Conservation (phyloP, 306 rosid genomes). For the Luffa acutangula region DNA sequence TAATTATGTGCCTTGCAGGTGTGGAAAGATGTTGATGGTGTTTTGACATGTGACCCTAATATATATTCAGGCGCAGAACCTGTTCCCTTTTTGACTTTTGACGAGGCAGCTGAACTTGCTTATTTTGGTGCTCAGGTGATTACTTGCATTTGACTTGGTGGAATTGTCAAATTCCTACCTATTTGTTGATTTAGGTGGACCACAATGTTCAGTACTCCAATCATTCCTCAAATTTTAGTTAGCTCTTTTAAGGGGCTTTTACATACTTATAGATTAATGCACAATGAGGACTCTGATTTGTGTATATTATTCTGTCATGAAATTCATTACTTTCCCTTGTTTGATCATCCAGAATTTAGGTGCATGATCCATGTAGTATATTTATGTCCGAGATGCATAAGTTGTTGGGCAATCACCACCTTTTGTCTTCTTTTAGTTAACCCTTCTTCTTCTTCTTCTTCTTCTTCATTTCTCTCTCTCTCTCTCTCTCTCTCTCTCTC, state of each 20-base stretch:
- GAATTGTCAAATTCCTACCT: not conserved
- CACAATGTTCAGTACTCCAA: slow-evolving; percentile 2
- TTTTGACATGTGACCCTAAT: slow-evolving; percentile 88
- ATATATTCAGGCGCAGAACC: slow-evolving; percentile 61
- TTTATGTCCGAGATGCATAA: not conserved
- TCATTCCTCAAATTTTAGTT: not conserved
- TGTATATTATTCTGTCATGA: not conserved
- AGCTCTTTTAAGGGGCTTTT: not conserved
- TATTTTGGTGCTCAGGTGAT: slow-evolving; percentile 97
- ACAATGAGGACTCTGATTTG: not conserved
- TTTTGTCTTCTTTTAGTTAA: not conserved
- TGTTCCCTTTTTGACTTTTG: slow-evolving; percentile 87
- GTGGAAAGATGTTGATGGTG: slow-evolving; percentile 99
- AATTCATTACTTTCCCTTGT: slow-evolving; percentile 1
- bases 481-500: no score
- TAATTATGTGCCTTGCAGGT: slow-evolving; percentile 37
- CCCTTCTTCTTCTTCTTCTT: not conserved
- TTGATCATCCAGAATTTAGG: slow-evolving; percentile 6
- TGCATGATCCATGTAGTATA: not conserved
- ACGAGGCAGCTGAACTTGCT: slow-evolving; percentile 98
- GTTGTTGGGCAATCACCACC: not conserved
- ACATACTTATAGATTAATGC: not conserved
- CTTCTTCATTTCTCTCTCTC: no score
- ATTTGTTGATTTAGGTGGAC: not conserved
- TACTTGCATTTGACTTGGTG: not conserved